phyloP scores from a whole-genome alignment of 164 flowering plant species.

The Aristolochia fimbriata region DNA sequence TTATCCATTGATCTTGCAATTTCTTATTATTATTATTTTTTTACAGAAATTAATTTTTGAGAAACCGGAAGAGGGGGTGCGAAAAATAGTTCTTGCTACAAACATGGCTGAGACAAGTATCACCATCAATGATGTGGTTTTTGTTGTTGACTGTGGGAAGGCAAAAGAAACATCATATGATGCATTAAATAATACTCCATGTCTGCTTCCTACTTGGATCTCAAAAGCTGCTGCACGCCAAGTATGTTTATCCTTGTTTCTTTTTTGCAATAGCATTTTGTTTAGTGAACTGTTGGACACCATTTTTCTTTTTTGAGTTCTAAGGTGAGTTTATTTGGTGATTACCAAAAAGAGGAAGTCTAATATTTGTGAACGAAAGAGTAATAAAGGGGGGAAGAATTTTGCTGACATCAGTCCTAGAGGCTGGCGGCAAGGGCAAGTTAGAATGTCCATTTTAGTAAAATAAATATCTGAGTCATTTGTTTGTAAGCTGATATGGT shows the following conservation, averaged over 20 bases:
- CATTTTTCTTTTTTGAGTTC: too few relatives aligned
- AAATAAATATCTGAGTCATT: too few relatives aligned
- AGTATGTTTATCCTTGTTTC: slow-evolving; percentile 31
- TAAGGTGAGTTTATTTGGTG: too few relatives aligned
- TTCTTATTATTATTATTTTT: slow-evolving; percentile 4
- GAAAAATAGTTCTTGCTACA: slow-evolving; percentile 91
- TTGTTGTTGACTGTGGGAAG: slow-evolving; percentile 96
- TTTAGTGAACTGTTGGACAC: not conserved
- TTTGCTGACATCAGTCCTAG: too few relatives aligned
- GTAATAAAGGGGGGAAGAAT: too few relatives aligned
- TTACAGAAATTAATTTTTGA: slow-evolving; percentile 82
- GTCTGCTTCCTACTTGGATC: slow-evolving; percentile 96
- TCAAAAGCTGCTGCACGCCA: slow-evolving; percentile 93
- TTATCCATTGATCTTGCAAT: not conserved
- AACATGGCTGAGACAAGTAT: slow-evolving; percentile 99
- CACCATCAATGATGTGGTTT: slow-evolving; percentile 88
- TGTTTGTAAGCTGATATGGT: too few relatives aligned
- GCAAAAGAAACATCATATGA: slow-evolving; percentile 98
- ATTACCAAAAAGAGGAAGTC: too few relatives aligned
- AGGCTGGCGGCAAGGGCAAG: too few relatives aligned
- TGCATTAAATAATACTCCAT: slow-evolving; percentile 94
- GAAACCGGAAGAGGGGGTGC: slow-evolving; percentile 68
- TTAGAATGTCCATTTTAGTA: too few relatives aligned
- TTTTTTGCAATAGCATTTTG: not conserved
- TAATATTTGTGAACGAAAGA: too few relatives aligned